Conservation (phyloP, 177 flowering plant genomes). For the Vitis hybrid region DNA sequence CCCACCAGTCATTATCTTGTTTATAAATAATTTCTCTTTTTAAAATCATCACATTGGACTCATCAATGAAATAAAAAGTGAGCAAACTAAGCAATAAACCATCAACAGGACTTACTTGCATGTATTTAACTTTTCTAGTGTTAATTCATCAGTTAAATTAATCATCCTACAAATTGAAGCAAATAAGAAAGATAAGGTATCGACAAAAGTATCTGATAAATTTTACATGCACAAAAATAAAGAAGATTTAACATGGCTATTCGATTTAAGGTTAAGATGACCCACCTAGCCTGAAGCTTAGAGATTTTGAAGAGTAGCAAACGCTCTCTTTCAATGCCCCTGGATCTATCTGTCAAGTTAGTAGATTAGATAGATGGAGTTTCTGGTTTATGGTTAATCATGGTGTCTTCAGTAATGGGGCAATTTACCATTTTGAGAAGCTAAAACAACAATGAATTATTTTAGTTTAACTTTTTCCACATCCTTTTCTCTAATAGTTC, state of each 20-base stretch:
- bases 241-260: neutral
- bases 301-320: slow-evolving; percentile 54
- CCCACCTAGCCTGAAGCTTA: slow-evolving; percentile 77
- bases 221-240: neutral
- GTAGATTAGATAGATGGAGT: neutral
- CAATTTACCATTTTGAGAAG: slow-evolving; percentile 67
- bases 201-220: neutral
- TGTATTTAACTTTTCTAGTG: slow-evolving; percentile 57
- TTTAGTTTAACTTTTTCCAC: slow-evolving; percentile 7
- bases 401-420: slow-evolving; percentile 21
- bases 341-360: slow-evolving; percentile 53
- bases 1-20: neutral
- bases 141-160: slow-evolving; percentile 72
- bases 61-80: neutral
- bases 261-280: slow-evolving; percentile 8
- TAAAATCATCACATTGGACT: neutral
- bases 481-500: neutral
- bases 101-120: slow-evolving; percentile 48
- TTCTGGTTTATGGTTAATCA: neutral
- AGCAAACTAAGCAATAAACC: neutral
- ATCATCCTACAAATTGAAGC: slow-evolving; percentile 54
- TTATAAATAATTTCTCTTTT: neutral
- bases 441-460: slow-evolving; percentile 37
- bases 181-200: neutral
- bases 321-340: slow-evolving; percentile 67